Percentiles rank a stretch among this genome's conserved stretches.
These are phyloP conservation scores for Leishmania aethiopica DNA, from an alignment of 208 protist genomes.

Conservation along the genomic window DNA sequence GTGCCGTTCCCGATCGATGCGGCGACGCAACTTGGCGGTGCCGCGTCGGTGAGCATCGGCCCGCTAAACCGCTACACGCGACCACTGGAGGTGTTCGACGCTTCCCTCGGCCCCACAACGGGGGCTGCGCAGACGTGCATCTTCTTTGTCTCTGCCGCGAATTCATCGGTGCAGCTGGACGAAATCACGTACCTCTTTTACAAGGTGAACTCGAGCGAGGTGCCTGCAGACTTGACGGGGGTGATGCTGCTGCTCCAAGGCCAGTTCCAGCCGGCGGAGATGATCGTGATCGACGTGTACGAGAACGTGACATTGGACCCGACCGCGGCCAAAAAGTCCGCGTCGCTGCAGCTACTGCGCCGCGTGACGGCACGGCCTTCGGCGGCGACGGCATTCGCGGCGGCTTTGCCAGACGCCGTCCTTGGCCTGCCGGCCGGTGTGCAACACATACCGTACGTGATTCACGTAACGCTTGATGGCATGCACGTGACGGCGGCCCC, in stretches of 20 bases:
- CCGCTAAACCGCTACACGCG: constrained; percentile 21
- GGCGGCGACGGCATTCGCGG: constrained; percentile 10
- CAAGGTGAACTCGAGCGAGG: constrained; percentile 16
- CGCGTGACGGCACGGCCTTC: constrained; percentile 25
- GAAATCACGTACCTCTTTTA: constrained; percentile 39
- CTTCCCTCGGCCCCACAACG: constrained; percentile 24
- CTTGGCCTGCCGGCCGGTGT: constrained; percentile 11
- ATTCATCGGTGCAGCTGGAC: background rate
- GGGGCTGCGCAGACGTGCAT: constrained; percentile 45
- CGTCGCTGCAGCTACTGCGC: constrained; percentile 14
- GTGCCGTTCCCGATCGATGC: constrained; percentile 11
- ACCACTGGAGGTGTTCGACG: constrained; percentile 35
- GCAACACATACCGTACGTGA: constrained; percentile 13
- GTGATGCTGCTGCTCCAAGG: constrained; percentile 33
- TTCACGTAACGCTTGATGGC: constrained; percentile 48
- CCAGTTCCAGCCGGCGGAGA: constrained; percentile 27
- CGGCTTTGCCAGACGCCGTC: constrained; percentile 27
- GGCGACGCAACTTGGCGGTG: constrained; percentile 13
- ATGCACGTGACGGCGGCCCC: constrained; percentile 32
- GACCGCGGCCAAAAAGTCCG: background rate
- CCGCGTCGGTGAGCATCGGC: constrained; percentile 25
- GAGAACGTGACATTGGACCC: background rate
- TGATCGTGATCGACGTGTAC: constrained; percentile 34
- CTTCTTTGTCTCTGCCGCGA: constrained; percentile 46
- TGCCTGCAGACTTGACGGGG: constrained; percentile 8